A percentile compares a stretch with the other conserved stretches of the same genome.
Evolutionary conservation across 257 asterid species (phyloP).

Genomic region (Lycium barbarum): DNA sequence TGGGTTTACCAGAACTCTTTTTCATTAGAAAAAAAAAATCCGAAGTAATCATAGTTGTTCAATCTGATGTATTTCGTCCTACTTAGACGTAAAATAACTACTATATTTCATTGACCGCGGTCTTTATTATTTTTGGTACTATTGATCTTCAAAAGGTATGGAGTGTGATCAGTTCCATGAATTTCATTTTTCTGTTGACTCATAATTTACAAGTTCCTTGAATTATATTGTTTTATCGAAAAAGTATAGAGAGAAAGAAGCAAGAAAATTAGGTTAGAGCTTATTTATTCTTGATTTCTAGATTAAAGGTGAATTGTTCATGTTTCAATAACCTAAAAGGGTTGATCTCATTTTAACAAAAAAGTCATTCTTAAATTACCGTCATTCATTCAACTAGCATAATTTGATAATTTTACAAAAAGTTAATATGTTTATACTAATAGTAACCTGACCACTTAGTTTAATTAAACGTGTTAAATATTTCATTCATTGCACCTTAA

Average conservation of each 20-base stretch:
- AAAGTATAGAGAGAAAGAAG: background rate
- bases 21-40: background rate
- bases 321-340: background rate
- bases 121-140: background rate
- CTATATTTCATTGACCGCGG: background rate
- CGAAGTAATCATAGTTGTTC: background rate
- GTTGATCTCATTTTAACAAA: no score
- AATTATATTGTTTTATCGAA: background rate
- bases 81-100: background rate
- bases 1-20: background rate
- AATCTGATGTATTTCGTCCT: background rate
- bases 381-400: no score
- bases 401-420: no score
- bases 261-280: background rate
- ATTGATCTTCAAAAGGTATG: background rate
- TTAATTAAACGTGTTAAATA: no score
- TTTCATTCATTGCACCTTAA: no score
- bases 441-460: no score
- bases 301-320: background rate
- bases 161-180: slow-evolving; percentile 18
- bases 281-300: background rate
- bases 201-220: background rate
- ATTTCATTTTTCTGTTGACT: background rate
- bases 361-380: no score
- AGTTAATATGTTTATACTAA: no score